A percentile compares a stretch with the other conserved stretches of the same genome.
Conservation (phyloP, 306 rosid genomes). For the Castanopsis chinensis region DNA sequence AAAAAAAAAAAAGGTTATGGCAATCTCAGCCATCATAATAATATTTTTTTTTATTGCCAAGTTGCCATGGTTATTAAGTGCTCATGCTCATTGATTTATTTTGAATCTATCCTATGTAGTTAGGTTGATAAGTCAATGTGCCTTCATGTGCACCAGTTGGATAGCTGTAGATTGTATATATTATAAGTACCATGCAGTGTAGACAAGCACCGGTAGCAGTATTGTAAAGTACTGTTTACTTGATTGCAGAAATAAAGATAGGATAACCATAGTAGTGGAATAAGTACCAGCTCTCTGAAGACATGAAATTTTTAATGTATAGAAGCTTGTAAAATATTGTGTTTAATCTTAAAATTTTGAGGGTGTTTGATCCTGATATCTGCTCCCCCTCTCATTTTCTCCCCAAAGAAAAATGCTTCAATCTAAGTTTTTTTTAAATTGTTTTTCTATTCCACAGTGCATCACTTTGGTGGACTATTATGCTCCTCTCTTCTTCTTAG, state of each 20-base stretch:
- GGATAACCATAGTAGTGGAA: background rate
- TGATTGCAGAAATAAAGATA: background rate
- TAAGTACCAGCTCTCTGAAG: background rate
- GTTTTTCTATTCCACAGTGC: slow-evolving; percentile 52
- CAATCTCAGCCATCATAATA: background rate
- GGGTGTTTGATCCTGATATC: background rate
- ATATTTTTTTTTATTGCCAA: background rate
- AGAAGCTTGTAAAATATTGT: background rate
- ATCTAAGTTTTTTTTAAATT: background rate
- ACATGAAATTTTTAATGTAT: background rate
- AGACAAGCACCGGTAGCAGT: background rate
- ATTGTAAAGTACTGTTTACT: background rate
- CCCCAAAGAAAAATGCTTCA: background rate
- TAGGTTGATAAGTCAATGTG: slow-evolving; percentile 1
- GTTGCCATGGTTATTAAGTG: background rate
- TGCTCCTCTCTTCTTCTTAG: slow-evolving; percentile 74
- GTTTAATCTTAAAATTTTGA: background rate
- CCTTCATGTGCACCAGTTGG: background rate
- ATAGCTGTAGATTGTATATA: slow-evolving; percentile 3
- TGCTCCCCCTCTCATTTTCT: background rate
- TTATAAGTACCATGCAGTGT: background rate
- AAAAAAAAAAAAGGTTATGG: background rate
- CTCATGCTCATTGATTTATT: background rate
- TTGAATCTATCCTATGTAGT: background rate
- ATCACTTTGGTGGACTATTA: slow-evolving; percentile 70